phyloP scores from a whole-genome alignment of 2,329 filamentous ascomycete genomes.

The Arthroderma sp. region DNA sequence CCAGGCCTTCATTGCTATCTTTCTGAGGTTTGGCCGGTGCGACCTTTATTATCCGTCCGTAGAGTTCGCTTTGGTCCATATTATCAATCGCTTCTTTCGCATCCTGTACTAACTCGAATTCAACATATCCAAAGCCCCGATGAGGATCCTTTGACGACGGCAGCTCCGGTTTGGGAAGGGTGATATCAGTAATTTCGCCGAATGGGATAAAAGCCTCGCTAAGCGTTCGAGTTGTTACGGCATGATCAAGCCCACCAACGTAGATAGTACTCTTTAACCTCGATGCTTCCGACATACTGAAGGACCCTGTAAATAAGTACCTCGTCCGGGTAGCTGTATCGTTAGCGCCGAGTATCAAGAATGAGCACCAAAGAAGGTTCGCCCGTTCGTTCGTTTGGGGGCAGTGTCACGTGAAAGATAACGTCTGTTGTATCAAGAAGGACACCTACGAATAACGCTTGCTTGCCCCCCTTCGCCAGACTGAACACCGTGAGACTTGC shows the following conservation, averaged over 20 bases:
- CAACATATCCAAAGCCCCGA: conserved; percentile 90
- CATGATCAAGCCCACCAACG: conserved; percentile 72
- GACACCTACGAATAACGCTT: too few species aligned
- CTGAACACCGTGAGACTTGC: too few species aligned
- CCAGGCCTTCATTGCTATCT: conserved; percentile 71
- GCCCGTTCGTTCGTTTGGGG: too few species aligned
- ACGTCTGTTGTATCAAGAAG: too few species aligned
- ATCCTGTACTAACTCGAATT: conserved; percentile 76
- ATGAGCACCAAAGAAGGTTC: too few species aligned
- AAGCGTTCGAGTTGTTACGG: conserved; percentile 61
- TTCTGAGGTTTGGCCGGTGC: conserved; percentile 86
- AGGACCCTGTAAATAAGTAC: too few species aligned
- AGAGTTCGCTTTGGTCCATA: conserved; percentile 95
- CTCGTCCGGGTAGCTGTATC: too few species aligned
- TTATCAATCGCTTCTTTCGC: conserved; percentile 95
- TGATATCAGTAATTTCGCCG: conserved; percentile 85
- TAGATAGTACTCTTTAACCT: conserved; percentile 86
- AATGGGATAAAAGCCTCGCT: conserved; percentile 93
- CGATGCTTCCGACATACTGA: conserved; percentile 60
- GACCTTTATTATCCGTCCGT: conserved; percentile 82
- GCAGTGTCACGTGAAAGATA: too few species aligned
- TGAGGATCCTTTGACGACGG: conserved; percentile 68
- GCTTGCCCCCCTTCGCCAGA: too few species aligned
- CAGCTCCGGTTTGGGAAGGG: conserved; percentile 74
- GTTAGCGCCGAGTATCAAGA: too few species aligned